Percentiles rank a stretch among this genome's conserved stretches.
These are phyloP conservation scores for Heterobasidion occidentale DNA, from an alignment of 1,284 basidiomycete genomes.

Conservation along the genomic window DNA sequence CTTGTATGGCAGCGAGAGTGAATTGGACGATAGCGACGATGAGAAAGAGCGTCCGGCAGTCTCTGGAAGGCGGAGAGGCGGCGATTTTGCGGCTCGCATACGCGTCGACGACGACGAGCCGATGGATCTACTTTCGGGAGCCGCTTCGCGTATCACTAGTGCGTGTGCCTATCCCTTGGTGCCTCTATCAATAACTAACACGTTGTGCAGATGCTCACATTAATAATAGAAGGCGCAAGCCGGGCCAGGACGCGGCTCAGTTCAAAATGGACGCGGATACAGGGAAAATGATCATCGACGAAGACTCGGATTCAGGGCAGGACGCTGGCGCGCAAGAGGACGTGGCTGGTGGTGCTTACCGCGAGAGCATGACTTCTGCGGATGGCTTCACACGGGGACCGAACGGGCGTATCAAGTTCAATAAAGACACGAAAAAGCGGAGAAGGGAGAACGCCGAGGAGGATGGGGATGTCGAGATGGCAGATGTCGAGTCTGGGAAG, in stretches of 20 bases:
- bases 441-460: constrained; percentile 55
- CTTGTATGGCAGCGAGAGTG: constrained; percentile 89
- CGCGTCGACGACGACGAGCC: constrained; percentile 91
- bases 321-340: constrained; percentile 42
- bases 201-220: constrained; percentile 38
- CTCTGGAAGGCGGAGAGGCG: constrained; percentile 22
- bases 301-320: constrained; percentile 36
- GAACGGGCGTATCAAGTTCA: constrained; percentile 87
- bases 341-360: constrained; percentile 77
- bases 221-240: constrained; percentile 53
- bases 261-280: constrained; percentile 85
- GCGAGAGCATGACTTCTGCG: constrained; percentile 71
- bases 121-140: constrained; percentile 88
- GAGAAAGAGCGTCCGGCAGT: constrained; percentile 34
- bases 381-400: constrained; percentile 86
- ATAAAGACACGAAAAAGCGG: constrained; percentile 93
- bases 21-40: constrained; percentile 70
- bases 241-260: constrained; percentile 78
- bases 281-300: constrained; percentile 88
- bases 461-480: constrained; percentile 70
- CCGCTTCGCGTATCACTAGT: constrained; percentile 75
- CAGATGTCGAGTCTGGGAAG: constrained; percentile 30
- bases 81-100: constrained; percentile 50
- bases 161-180: constrained; percentile 6
- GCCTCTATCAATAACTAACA: constrained; percentile 5